Conservation (phyloP, 805 yeast species). For the Candida boidinii region DNA sequence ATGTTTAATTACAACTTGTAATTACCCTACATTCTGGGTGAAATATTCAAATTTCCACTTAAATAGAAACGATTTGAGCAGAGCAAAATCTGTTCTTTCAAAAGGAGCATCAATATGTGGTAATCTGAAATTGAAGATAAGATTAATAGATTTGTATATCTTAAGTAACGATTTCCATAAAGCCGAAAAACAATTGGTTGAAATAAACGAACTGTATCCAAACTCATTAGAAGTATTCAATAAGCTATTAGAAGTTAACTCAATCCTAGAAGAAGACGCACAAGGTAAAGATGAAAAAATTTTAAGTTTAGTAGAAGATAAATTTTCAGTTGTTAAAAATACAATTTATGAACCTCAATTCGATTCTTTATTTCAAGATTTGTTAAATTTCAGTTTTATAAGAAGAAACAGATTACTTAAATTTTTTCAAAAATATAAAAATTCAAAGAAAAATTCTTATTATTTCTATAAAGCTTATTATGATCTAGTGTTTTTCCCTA, state of each 20-base stretch:
- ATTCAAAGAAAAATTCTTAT: constrained; percentile 8
- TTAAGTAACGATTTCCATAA: constrained; percentile 24
- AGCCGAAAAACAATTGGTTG: constrained; percentile 28
- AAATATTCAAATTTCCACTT: constrained; percentile 36
- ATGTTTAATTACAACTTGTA: constrained; percentile 35
- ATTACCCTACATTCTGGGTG: constrained; percentile 41
- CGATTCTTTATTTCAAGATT: constrained; percentile 27
- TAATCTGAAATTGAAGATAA: constrained; percentile 25
- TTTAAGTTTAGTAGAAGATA: constrained; percentile 19
- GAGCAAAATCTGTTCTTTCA: constrained; percentile 31
- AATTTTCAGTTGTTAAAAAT: constrained; percentile 16
- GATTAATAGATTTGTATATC: constrained; percentile 36
- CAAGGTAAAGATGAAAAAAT: constrained; percentile 16
- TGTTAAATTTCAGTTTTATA: constrained; percentile 20
- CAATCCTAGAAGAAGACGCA: constrained; percentile 15
- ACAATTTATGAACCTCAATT: constrained; percentile 20
- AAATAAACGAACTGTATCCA: constrained; percentile 18
- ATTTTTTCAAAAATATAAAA: constrained; percentile 19
- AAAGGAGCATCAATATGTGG: constrained; percentile 25
- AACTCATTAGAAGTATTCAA: constrained; percentile 29
- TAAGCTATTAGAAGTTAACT: constrained; percentile 35
- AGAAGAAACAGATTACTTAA: constrained; percentile 9
- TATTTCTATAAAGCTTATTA: constrained; percentile 18
- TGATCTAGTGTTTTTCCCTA: too few species aligned
- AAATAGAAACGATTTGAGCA: constrained; percentile 18